These are phyloP conservation scores for Curvularia eragrostidis DNA, from an alignment of 2,329 filamentous ascomycete species.

Conservation along the genomic window DNA sequence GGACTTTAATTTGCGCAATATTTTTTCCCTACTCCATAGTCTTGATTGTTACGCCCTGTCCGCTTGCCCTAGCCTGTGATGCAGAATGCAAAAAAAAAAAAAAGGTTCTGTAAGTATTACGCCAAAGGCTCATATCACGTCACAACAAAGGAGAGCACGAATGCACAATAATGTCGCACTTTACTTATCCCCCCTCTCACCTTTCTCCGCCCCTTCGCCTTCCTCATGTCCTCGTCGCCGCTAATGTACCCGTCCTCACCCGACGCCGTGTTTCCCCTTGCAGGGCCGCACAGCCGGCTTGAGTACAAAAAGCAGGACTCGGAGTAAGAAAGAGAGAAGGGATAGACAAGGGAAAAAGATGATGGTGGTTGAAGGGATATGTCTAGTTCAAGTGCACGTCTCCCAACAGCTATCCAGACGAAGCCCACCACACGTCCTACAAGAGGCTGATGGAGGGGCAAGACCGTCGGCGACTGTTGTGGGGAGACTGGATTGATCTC, in stretches of 20 bases:
- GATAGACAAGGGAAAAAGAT: not conserved
- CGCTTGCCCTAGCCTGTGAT: not conserved
- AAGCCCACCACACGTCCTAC: not conserved
- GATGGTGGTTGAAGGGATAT: not conserved
- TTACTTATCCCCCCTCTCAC: not conserved
- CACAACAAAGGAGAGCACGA: not conserved
- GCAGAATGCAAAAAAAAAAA: not conserved
- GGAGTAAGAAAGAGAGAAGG: not conserved
- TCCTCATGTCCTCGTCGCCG: not conserved
- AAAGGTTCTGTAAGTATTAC: not conserved
- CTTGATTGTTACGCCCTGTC: not conserved
- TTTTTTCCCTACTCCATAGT: not conserved
- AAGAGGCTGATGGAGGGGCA: not conserved
- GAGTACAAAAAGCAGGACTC: constrained; percentile 4
- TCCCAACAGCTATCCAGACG: constrained; percentile 4
- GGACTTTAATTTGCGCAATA: not conserved
- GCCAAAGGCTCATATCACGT: not conserved
- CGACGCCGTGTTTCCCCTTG: constrained; percentile 1
- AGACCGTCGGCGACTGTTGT: constrained; percentile 34
- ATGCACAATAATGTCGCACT: constrained; percentile 10
- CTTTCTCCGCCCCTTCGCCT: not conserved
- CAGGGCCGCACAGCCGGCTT: constrained; percentile 9
- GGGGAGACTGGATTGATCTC: constrained; percentile 48
- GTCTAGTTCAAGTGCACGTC: constrained; percentile 14
- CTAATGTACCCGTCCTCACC: constrained; percentile 21